Evolutionary conservation across 1,139 yeast species (phyloP).

Genomic region (Wickerhamiella infanticola): DNA sequence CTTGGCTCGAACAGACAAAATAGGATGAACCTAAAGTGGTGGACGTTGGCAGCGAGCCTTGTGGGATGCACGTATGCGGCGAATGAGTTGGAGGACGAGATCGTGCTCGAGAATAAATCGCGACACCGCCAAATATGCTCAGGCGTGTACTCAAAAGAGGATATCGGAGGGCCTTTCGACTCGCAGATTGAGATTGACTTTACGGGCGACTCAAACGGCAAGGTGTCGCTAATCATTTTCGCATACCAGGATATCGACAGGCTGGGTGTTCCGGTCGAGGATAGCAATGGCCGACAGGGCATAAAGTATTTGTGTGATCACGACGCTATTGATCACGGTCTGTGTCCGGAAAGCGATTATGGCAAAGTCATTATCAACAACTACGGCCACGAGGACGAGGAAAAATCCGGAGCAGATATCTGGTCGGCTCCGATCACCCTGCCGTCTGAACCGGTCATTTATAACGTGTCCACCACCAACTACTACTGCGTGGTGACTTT

Average conservation of each 20-base stretch:
- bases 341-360: slow-evolving; percentile 40
- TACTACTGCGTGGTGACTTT: slow-evolving; percentile 80
- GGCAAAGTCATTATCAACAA: slow-evolving; percentile 46
- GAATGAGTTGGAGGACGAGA: slow-evolving; percentile 39
- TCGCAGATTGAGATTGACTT: slow-evolving; percentile 31
- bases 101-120: slow-evolving; percentile 53
- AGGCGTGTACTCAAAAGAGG: slow-evolving; percentile 77
- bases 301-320: slow-evolving; percentile 61
- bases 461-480: slow-evolving; percentile 60
- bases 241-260: slow-evolving; percentile 65
- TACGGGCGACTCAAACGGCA: slow-evolving; percentile 24
- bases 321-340: slow-evolving; percentile 38
- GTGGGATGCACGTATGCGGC: background rate
- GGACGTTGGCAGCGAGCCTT: background rate
- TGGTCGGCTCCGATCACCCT: slow-evolving; percentile 40
- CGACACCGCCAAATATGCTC: slow-evolving; percentile 58
- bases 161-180: slow-evolving; percentile 64
- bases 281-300: slow-evolving; percentile 6
- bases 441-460: slow-evolving; percentile 41
- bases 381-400: slow-evolving; percentile 24
- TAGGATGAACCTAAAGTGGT: background rate
- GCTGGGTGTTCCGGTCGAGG: slow-evolving; percentile 35
- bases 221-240: slow-evolving; percentile 47
- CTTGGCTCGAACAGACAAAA: no score
- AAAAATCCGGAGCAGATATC: slow-evolving; percentile 20